Evolutionary conservation across 1,139 yeast species (phyloP).

Genomic region (Yamadazyma epiphylla): DNA sequence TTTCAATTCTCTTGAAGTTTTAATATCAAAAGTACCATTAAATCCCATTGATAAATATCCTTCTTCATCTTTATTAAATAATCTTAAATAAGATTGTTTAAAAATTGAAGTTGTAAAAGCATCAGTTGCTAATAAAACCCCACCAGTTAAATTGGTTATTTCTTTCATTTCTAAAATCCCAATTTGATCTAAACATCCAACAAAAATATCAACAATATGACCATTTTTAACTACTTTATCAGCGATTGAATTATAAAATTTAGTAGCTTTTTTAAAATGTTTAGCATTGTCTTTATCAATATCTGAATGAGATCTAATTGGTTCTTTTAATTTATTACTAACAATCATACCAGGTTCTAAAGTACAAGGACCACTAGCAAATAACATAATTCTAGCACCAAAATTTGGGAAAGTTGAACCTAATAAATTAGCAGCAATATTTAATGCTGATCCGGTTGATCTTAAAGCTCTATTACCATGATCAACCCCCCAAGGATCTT

Average conservation of each 20-base stretch:
- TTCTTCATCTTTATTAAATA: slow-evolving; percentile 81
- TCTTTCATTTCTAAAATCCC: slow-evolving; percentile 97
- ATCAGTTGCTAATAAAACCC: slow-evolving; percentile 85
- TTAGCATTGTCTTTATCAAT: slow-evolving; percentile 76
- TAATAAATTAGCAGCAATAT: slow-evolving; percentile 76
- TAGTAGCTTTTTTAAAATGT: slow-evolving; percentile 87
- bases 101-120: slow-evolving; percentile 93
- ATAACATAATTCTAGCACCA: slow-evolving; percentile 87
- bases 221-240: slow-evolving; percentile 68
- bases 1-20: slow-evolving; percentile 85
- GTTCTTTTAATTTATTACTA: slow-evolving; percentile 87
- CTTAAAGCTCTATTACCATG: slow-evolving; percentile 86
- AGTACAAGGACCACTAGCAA: slow-evolving; percentile 95
- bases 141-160: slow-evolving; percentile 87
- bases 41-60: slow-evolving; percentile 86
- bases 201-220: slow-evolving; percentile 89
- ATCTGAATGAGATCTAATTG: slow-evolving; percentile 95
- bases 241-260: slow-evolving; percentile 78
- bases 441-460: slow-evolving; percentile 90
- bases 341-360: slow-evolving; percentile 94
- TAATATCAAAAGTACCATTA: slow-evolving; percentile 79
- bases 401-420: slow-evolving; percentile 86
- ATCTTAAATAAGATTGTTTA: slow-evolving; percentile 86
- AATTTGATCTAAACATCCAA: slow-evolving; percentile 97
- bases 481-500: slow-evolving; percentile 91